phyloP scores from a whole-genome alignment of 2,329 filamentous ascomycete species.

The Ophiostoma ulmi region DNA sequence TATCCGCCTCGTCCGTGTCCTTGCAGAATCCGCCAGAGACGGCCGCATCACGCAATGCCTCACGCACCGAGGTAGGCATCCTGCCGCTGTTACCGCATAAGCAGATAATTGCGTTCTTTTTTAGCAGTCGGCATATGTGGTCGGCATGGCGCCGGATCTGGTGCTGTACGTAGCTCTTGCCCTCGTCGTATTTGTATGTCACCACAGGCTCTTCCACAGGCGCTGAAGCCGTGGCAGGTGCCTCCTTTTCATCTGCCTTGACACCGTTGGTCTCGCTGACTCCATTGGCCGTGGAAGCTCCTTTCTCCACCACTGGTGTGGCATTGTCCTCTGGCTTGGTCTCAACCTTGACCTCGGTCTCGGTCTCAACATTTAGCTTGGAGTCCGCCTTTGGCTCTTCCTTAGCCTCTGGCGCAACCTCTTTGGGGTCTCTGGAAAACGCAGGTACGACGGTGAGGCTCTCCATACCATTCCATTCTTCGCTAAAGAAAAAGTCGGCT shows the following conservation, averaged over 20 bases:
- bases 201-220: not conserved
- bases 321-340: not conserved
- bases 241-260: not conserved
- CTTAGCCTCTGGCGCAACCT: not conserved
- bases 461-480: conserved; percentile 59
- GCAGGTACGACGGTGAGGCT: conserved; percentile 39
- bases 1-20: conserved; percentile 38
- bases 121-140: conserved; percentile 38
- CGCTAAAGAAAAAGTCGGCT: conserved; percentile 74
- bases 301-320: not conserved
- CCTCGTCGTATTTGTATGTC: conserved; percentile 26
- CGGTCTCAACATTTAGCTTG: not conserved
- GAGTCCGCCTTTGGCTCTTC: not conserved
- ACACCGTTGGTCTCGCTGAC: not conserved
- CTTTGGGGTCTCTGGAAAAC: conserved; percentile 43
- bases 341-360: not conserved
- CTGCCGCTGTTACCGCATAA: conserved; percentile 54
- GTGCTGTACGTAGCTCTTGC: conserved; percentile 55
- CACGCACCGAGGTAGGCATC: conserved; percentile 54
- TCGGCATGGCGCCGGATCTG: conserved; percentile 43
- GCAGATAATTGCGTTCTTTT: conserved; percentile 43
- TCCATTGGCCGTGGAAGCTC: not conserved
- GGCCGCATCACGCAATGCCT: conserved; percentile 48
- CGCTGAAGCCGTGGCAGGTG: not conserved
- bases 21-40: conserved; percentile 35